These are phyloP conservation scores for Phytomonas sp. DNA, from an alignment of 208 protist genomes.

Conservation along the genomic window DNA sequence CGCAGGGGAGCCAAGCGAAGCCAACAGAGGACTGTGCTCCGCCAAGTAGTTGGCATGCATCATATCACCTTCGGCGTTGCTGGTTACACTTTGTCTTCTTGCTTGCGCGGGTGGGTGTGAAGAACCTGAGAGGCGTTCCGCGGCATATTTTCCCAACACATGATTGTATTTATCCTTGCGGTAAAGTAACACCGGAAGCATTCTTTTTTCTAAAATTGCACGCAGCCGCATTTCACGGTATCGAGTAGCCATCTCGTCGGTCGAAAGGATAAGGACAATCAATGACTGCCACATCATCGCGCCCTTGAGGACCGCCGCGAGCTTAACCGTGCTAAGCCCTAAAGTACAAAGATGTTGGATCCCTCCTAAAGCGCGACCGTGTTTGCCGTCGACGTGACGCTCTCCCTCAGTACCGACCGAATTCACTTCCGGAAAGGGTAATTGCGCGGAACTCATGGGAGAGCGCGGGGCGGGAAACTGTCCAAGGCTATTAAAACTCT, in stretches of 20 bases:
- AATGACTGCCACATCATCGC: constrained; percentile 72
- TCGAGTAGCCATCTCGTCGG: constrained; percentile 24
- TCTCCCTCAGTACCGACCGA: not conserved
- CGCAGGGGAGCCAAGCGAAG: constrained; percentile 32
- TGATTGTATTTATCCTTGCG: constrained; percentile 35
- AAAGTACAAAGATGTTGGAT: not conserved
- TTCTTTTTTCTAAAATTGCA: constrained; percentile 35
- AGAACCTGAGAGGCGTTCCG: not conserved
- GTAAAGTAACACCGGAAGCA: constrained; percentile 58
- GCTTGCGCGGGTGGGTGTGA: not conserved
- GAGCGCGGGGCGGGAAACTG: not conserved
- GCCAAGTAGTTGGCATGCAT: constrained; percentile 44
- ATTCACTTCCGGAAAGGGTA: constrained; percentile 9
- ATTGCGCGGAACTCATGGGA: constrained; percentile 4
- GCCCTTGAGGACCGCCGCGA: constrained; percentile 59
- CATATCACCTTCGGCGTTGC: constrained; percentile 10
- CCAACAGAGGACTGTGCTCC: constrained; percentile 49
- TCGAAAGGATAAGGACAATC: constrained; percentile 28
- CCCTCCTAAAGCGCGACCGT: not conserved
- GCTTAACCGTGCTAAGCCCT: constrained; percentile 26
- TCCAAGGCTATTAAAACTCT: not conserved
- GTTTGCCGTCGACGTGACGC: not conserved
- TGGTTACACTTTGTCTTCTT: not conserved
- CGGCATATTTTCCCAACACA: constrained; percentile 18
- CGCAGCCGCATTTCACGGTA: constrained; percentile 53